Conservation (phyloP, 176 grass and related monocot genomes). For the Secale cereale region DNA sequence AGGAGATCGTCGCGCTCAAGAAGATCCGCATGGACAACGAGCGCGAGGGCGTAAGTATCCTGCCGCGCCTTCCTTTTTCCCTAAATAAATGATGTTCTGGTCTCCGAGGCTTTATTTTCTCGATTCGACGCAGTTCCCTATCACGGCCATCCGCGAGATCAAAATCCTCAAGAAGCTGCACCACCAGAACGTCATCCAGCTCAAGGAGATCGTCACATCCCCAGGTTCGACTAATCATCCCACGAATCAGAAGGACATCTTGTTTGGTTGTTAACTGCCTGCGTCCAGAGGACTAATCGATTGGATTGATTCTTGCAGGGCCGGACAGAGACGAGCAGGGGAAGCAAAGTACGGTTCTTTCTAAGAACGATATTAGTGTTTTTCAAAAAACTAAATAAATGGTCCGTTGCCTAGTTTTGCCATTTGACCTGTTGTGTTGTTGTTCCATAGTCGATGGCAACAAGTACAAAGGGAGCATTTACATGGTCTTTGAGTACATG, state of each 20-base stretch:
- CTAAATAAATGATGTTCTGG: neutral
- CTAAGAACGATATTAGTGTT: neutral
- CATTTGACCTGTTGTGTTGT: neutral
- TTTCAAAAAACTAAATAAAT: neutral
- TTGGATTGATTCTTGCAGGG: conserved; percentile 36
- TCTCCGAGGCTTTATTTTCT: neutral
- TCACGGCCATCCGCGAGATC: conserved; percentile 90
- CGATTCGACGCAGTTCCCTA: conserved; percentile 64
- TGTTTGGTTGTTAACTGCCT: neutral
- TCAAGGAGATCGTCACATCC: conserved; percentile 95
- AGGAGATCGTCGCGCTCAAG: conserved; percentile 91
- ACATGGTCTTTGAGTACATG: conserved; percentile 93
- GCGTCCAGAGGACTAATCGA: neutral
- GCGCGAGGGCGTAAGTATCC: conserved; percentile 57
- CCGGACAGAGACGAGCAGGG: conserved; percentile 77
- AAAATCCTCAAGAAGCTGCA: conserved; percentile 95
- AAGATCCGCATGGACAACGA: conserved; percentile 98
- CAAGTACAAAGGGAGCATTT: conserved; percentile 84
- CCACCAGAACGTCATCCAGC: conserved; percentile 87
- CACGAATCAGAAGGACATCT: neutral
- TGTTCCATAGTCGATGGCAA: conserved; percentile 49
- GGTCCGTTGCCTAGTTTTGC: neutral
- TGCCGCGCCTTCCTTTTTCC: neutral
- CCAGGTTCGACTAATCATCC: conserved; percentile 38
- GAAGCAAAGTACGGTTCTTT: conserved; percentile 40